Conservation (phyloP, 306 rosid species). For the Vicia villosa region DNA sequence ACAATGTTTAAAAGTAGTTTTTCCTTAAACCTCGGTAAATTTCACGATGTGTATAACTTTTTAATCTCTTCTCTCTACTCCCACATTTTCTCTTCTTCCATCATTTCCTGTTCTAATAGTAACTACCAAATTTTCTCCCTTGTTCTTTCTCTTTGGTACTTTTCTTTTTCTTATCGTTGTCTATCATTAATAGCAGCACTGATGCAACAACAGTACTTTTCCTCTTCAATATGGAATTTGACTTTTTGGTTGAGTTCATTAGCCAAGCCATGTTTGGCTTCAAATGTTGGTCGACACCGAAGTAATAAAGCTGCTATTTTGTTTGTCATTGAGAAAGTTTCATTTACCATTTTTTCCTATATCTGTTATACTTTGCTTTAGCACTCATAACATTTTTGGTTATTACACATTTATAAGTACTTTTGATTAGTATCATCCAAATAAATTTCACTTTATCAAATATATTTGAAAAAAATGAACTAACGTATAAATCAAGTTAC, state of each 20-base stretch:
- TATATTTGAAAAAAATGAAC: not conserved
- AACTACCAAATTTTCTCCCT: not conserved
- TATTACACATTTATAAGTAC: not conserved
- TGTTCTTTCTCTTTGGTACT: not conserved
- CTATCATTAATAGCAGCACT: conserved; percentile 13
- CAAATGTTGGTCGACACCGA: not conserved
- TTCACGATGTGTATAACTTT: not conserved
- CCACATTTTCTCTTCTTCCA: not conserved
- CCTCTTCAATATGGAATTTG: not conserved
- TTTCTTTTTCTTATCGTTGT: not conserved
- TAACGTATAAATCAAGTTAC: not conserved
- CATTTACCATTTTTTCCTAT: not conserved
- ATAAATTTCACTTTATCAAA: not conserved
- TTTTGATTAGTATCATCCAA: not conserved
- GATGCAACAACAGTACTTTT: not conserved
- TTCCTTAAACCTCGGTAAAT: not conserved
- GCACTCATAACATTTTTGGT: not conserved
- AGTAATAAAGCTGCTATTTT: not conserved
- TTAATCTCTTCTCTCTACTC: not conserved
- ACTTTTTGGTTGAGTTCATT: not conserved
- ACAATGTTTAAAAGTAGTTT: not conserved
- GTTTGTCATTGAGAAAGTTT: not conserved
- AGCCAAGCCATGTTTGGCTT: not conserved
- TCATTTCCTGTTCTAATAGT: not conserved
- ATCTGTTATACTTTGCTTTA: not conserved